Conservation (phyloP, 1,284 basidiomycete species). For the Boletellus deceptivus region DNA sequence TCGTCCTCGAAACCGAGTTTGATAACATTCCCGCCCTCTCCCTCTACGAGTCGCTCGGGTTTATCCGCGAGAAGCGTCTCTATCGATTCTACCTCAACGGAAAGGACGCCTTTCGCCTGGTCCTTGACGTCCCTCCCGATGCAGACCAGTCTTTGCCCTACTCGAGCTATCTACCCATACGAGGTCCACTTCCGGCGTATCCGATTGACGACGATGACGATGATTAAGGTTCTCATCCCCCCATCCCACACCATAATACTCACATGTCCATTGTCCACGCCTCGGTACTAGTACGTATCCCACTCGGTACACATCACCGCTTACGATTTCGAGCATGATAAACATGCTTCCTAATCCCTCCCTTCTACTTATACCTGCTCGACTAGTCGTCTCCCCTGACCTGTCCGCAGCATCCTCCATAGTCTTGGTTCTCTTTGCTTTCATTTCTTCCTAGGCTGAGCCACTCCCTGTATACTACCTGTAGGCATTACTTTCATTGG, state of each 20-base stretch:
- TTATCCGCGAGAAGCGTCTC: conserved; percentile 93
- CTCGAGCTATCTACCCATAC: conserved; percentile 13
- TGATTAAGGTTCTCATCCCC: conserved; percentile 17
- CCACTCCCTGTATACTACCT: conserved; percentile 5
- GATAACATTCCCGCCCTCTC: conserved; percentile 88
- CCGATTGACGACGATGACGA: conserved; percentile 49
- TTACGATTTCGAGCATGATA: conserved; percentile 8
- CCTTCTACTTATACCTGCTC: conserved; percentile 3
- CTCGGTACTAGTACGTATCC: conserved; percentile 1
- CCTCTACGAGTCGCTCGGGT: conserved; percentile 90
- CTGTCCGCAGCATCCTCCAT: conserved; percentile 2
- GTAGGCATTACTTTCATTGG: conserved; percentile 8
- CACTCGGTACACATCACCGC: conserved; percentile 12
- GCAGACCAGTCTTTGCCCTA: conserved; percentile 20
- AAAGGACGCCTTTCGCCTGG: conserved; percentile 79
- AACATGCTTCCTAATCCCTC: conserved; percentile 18
- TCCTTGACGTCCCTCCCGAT: conserved; percentile 54
- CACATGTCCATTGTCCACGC: not conserved
- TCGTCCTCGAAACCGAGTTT: conserved; percentile 95
- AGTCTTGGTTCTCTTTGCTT: not conserved
- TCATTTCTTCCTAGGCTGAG: not conserved
- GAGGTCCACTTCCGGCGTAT: conserved; percentile 27
- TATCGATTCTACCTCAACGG: conserved; percentile 96
- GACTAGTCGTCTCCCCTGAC: conserved; percentile 1
- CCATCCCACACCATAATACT: conserved; percentile 15